Conservation (phyloP, 73 alveolate genomes). For the Paramecium sexaurelia region DNA sequence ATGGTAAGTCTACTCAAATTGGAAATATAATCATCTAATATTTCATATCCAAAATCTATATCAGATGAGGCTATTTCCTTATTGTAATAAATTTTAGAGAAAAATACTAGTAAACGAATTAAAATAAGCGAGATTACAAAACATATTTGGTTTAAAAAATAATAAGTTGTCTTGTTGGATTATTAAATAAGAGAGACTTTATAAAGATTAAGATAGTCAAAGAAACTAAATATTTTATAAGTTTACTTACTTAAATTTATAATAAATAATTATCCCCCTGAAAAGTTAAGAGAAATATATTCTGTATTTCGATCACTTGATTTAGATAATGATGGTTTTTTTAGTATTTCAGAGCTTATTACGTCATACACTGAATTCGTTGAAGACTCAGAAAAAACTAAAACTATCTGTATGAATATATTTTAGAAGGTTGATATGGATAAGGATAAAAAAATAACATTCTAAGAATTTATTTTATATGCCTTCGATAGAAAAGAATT, state of each 20-base stretch:
- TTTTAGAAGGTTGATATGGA: background rate
- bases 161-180: background rate
- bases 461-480: background rate
- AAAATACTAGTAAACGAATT: background rate
- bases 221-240: background rate
- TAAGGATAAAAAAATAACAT: background rate
- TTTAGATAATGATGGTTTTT: slow-evolving; percentile 17
- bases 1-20: background rate
- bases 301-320: slow-evolving; percentile 21
- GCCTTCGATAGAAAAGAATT: background rate
- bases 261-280: slow-evolving; percentile 19
- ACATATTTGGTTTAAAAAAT: background rate
- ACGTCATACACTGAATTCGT: background rate
- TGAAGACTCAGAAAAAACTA: background rate
- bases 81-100: background rate
- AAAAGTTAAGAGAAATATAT: background rate
- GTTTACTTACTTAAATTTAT: background rate
- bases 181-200: background rate
- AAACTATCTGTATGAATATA: background rate
- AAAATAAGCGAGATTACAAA: background rate
- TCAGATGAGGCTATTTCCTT: background rate
- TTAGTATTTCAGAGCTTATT: background rate
- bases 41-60: background rate
- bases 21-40: background rate
- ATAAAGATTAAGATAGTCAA: background rate